These are phyloP conservation scores for Psophocarpus tetragonolobus DNA, from an alignment of 306 rosid genomes.

Conservation along the genomic window DNA sequence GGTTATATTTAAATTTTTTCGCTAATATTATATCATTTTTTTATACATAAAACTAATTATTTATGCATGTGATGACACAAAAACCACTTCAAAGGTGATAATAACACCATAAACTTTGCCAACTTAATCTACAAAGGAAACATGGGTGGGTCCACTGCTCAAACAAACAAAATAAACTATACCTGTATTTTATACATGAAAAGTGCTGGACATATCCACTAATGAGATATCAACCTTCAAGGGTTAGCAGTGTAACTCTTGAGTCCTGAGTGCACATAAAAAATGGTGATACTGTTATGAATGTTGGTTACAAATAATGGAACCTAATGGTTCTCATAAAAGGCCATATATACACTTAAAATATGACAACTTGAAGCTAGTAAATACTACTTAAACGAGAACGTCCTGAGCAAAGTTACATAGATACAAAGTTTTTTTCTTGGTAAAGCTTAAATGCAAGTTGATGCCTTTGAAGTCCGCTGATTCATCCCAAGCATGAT, in stretches of 20 bases:
- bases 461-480: constrained; percentile 92
- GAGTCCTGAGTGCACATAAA: not conserved
- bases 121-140: no score
- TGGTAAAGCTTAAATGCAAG: constrained; percentile 46
- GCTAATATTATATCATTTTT: no score
- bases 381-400: constrained; percentile 9
- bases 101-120: no score
- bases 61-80: no score
- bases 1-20: no score
- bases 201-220: not conserved
- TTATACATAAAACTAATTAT: no score
- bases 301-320: constrained; percentile 7
- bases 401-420: constrained; percentile 25
- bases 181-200: not conserved
- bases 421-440: constrained; percentile 37
- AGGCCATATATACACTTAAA: constrained; percentile 34
- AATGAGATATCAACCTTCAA: not conserved
- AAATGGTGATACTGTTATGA: not conserved
- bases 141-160: not conserved
- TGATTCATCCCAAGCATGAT: constrained; percentile 84
- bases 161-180: not conserved
- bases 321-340: constrained; percentile 3
- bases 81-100: no score
- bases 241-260: not conserved
- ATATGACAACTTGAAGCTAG: constrained; percentile 19